Conservation (phyloP, 2,329 filamentous ascomycete species). For the Arthrobotrys iridis region DNA sequence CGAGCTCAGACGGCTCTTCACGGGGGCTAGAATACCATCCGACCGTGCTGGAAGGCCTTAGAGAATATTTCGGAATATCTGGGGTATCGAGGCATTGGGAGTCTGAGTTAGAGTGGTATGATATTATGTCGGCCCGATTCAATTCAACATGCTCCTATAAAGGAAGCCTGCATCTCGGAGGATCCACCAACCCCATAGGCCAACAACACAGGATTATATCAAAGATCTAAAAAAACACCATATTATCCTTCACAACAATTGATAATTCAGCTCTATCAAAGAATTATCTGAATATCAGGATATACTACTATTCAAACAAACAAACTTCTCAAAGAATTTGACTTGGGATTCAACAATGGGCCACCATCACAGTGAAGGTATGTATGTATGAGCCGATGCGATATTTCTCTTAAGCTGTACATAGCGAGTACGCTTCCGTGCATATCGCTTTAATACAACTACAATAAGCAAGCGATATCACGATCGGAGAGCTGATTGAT, state of each 20-base stretch:
- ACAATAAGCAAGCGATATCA: no score
- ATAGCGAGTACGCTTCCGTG: no score
- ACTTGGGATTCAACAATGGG: background rate
- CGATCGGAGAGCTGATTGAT: background rate
- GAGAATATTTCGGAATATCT: conserved; percentile 12
- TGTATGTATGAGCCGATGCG: background rate
- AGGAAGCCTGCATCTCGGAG: background rate
- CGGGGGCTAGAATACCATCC: background rate
- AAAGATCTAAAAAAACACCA: conserved; percentile 7
- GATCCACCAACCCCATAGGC: background rate
- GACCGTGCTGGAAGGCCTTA: background rate
- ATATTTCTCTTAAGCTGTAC: no score
- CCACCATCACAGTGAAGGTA: conserved; percentile 18
- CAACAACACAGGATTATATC: conserved; percentile 9
- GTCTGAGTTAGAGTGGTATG: conserved; percentile 1
- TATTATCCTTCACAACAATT: background rate
- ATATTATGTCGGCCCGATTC: conserved; percentile 27
- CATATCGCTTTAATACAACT: no score
- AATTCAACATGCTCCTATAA: conserved; percentile 7
- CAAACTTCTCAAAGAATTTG: background rate
- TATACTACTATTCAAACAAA: background rate
- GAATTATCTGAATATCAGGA: background rate
- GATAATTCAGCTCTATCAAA: background rate
- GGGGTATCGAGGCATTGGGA: background rate
- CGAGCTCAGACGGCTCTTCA: background rate